phyloP scores from a whole-genome alignment of 1,284 basidiomycete species.

The Ustanciosporium gigantosporum region DNA sequence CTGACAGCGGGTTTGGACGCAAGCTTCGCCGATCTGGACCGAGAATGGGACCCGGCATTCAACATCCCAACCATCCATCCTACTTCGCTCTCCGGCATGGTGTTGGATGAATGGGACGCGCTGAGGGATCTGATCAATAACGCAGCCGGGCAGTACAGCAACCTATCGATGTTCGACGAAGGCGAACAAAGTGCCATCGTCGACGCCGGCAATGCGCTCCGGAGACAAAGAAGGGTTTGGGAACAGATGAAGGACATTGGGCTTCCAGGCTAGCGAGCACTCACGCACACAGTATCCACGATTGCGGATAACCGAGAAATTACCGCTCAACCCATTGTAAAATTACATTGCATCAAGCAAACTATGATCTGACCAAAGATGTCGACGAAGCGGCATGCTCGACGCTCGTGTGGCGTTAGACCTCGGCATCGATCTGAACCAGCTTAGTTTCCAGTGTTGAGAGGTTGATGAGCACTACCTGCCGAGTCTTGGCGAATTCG shows the following conservation, averaged over 20 bases:
- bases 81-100: constrained; percentile 8
- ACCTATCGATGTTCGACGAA: constrained; percentile 24
- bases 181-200: constrained; percentile 10
- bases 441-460: constrained; percentile 66
- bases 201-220: constrained; percentile 27
- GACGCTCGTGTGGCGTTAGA: too few relatives aligned
- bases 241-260: constrained; percentile 13
- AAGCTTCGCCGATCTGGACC: constrained; percentile 18
- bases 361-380: too few relatives aligned
- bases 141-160: constrained; percentile 28
- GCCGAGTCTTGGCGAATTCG: constrained; percentile 71
- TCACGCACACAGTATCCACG: neutral
- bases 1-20: constrained; percentile 7
- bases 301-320: neutral
- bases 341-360: too few relatives aligned
- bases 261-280: too few relatives aligned
- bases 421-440: constrained; percentile 36
- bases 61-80: constrained; percentile 35
- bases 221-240: constrained; percentile 22
- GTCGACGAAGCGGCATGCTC: too few relatives aligned
- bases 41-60: constrained; percentile 22
- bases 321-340: neutral
- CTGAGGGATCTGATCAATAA: constrained; percentile 49
- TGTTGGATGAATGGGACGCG: constrained; percentile 54
- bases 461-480: constrained; percentile 70